Evolutionary conservation across 2,329 filamentous ascomycete genomes (phyloP), one percentile per base, ranked within the genome.

Genomic region (Trichoderma afroharzianum): DNA sequence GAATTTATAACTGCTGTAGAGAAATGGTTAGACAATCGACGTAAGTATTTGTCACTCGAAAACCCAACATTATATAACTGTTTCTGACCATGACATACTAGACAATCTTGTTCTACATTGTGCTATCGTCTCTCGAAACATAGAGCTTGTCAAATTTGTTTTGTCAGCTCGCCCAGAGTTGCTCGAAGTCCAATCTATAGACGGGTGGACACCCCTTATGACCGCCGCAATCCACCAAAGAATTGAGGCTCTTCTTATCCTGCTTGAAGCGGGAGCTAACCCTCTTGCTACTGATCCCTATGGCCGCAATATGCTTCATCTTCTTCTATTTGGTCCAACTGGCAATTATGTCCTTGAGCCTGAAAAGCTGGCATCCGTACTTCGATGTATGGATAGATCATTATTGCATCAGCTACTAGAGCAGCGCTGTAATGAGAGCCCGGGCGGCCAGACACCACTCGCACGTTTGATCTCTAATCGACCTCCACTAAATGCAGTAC

Each of bases 41-140:
- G 63, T 67, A 28, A 28, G 63, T 39, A 2, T 39, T 18, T 12
- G 14, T 24, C 7, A 39, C 7, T 26, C 43, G 14, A 0, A 21
- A 14, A 14, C 8, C 6, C 24, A 57, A 39, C 9, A 33, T 24
- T 26, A 3, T 14, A 6, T 15, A 14, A n/a, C 32, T 18, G 11
- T 30, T 12, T 39, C 8, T 67, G 24, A 57, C 14, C 4, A 12
- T 14, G 12, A 6, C 15, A 24, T 30, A 18, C 1, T 14, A 67
- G 63, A 39, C 4, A 67, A 67, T 18, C 63, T 67, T 11, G 63
- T 67, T 8, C 8, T 67, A n/a, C 63, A 67, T 15, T 67, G 63
- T 15, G 63, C 63, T 6, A 28, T 67, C 6, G 9, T 57, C 3
- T 67, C 63, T 36, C 30, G 63, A 6, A 67, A 28, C 32, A 9